Evolutionary conservation across 1,284 basidiomycete genomes (phyloP), one percentile per base, ranked within the genome.

Genomic region (Inonotus hispidus): DNA sequence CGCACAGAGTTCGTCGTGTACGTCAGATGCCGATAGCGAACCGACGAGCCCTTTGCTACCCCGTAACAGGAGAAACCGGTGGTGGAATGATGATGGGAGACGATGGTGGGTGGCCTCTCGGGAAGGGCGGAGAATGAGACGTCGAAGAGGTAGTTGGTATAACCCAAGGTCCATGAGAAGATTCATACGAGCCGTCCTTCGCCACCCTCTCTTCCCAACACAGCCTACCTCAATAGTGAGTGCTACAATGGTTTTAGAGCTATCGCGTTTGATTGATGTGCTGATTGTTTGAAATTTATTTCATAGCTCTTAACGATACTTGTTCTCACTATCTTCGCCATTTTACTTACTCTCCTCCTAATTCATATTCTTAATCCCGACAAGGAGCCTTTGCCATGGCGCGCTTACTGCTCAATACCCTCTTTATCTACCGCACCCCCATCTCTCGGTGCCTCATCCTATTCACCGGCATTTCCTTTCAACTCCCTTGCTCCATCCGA

Each of bases 301-400:
- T 25, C 39, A 38, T 65, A 92, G 90, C 79, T 91, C 66, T 79
- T 91, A 58, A 82, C 88, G 21, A 78, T 91, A 65, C 82, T 90
- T 63, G 74, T 90, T 58, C 79, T 91, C 68, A 82, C 85, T 59
- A 77, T 88, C 60, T 85, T 95, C 68, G 84, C 85, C 62, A 82
- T 92, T 64, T 86, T 85, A 66, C 79, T 91, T 66, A 89, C 92
- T 61, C 83, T 93, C 62, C 79, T 92, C 59, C 82, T 98, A 72
- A 95, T 94, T 71, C 90, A 96, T 73, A 83, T 95, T 65, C 84
- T 98, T 70, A 95, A 98, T 71, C 93, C 95, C 50, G 96, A 99
- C 80, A 98, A 98, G 73, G 89, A 91, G 60, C 89, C 93, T 14
- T 75, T 96, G 32, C 95, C 95, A 47, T 99, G 95, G 94, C 85